Percentiles rank a stretch among this genome's conserved stretches.
These are phyloP conservation scores for Ophiocordyceps camponoti-leonardi DNA, from an alignment of 2,329 filamentous ascomycete species.

Conservation along the genomic window DNA sequence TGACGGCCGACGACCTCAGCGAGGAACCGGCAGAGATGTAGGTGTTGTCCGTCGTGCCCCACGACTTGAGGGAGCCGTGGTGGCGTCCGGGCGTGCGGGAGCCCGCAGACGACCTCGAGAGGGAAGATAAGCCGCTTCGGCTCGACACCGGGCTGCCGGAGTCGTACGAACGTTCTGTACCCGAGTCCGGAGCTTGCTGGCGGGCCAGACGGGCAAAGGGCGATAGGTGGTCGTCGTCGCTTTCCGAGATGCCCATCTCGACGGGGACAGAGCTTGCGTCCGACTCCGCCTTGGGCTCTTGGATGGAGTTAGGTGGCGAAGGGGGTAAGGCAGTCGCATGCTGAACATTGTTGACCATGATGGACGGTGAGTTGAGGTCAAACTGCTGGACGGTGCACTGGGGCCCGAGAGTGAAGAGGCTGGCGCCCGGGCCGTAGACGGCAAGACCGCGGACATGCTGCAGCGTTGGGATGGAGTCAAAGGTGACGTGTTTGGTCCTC, in stretches of 20 bases:
- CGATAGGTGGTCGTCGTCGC: conserved; percentile 62
- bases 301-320: conserved; percentile 65
- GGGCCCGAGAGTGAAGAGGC: conserved; percentile 74
- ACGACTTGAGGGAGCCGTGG: conserved; percentile 32
- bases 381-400: conserved; percentile 91
- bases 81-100: conserved; percentile 34
- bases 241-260: conserved; percentile 47
- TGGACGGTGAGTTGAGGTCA: conserved; percentile 67
- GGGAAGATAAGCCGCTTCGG: conserved; percentile 41
- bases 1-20: conserved; percentile 15
- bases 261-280: conserved; percentile 37
- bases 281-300: conserved; percentile 45
- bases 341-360: conserved; percentile 74
- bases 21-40: conserved; percentile 50
- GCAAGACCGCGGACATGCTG: conserved; percentile 68
- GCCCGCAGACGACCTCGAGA: conserved; percentile 35
- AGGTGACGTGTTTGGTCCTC: conserved; percentile 89
- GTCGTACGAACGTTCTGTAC: conserved; percentile 40
- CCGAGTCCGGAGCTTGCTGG: conserved; percentile 44
- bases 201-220: conserved; percentile 60
- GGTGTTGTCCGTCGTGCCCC: conserved; percentile 43
- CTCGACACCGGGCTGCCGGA: conserved; percentile 51
- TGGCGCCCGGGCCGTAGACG: conserved; percentile 80
- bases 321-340: conserved; percentile 68
- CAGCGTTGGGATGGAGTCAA: conserved; percentile 71